Percentiles rank a stretch among this genome's conserved stretches.
Conservation (phyloP, 192 early-diverging fungal genomes). For the Jimgerdemannia lactiflua region DNA sequence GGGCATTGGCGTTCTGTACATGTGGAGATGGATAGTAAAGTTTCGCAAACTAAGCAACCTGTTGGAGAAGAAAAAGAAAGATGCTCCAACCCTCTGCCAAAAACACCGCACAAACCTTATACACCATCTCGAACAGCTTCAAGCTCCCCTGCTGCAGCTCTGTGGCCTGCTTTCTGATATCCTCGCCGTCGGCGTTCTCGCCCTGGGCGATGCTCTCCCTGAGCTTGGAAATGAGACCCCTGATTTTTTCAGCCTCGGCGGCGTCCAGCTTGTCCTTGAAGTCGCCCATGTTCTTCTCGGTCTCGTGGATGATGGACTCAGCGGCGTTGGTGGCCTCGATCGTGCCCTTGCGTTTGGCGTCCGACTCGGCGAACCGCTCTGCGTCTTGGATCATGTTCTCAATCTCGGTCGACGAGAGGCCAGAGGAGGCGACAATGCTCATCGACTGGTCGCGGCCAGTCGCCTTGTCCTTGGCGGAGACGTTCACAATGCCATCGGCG, state of each 20-base stretch:
- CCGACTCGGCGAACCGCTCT: slow-evolving; percentile 88
- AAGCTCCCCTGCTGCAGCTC: slow-evolving; percentile 87
- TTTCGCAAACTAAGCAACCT: not conserved
- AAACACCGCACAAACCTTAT: slow-evolving; percentile 59
- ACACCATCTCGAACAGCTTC: slow-evolving; percentile 98
- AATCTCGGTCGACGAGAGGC: slow-evolving; percentile 91
- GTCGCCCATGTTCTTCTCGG: slow-evolving; percentile 93
- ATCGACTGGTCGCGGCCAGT: slow-evolving; percentile 94
- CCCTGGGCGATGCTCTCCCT: slow-evolving; percentile 74
- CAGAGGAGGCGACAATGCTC: slow-evolving; percentile 94
- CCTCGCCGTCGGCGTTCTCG: slow-evolving; percentile 59
- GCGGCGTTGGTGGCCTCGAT: slow-evolving; percentile 96
- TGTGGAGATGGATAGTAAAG: not conserved
- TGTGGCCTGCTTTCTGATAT: slow-evolving; percentile 82
- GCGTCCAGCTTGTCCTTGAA: slow-evolving; percentile 96
- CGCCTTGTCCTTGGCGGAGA: slow-evolving; percentile 94
- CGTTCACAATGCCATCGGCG: slow-evolving; percentile 99
- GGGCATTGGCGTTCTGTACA: slow-evolving; percentile 34
- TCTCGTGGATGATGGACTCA: slow-evolving; percentile 87
- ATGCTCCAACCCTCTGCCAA: not conserved
- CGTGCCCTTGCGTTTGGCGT: slow-evolving; percentile 90
- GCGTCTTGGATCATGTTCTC: slow-evolving; percentile 96
- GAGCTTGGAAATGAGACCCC: slow-evolving; percentile 75
- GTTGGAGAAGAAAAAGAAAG: not conserved
- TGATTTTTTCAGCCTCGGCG: slow-evolving; percentile 85